Conservation (phyloP, 192 early-diverging fungal genomes). For the Umbelopsis vinacea region DNA sequence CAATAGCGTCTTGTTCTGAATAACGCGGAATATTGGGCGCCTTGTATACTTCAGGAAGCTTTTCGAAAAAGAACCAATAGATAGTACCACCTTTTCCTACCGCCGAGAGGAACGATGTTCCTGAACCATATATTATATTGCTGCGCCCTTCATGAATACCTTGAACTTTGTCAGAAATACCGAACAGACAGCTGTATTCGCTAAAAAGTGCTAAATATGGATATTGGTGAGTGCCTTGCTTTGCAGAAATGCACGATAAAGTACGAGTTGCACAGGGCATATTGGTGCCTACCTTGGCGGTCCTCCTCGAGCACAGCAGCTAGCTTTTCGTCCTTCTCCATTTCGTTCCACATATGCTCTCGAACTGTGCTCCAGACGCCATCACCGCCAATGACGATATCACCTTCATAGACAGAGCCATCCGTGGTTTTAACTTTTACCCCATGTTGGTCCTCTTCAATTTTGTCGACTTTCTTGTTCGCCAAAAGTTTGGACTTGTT, state of each 20-base stretch:
- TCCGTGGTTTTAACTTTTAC: constrained; percentile 29
- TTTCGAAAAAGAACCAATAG: constrained; percentile 15
- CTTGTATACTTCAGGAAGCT: neutral
- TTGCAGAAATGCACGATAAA: neutral
- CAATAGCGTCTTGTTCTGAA: neutral
- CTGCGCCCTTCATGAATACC: neutral
- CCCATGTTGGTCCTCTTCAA: constrained; percentile 1
- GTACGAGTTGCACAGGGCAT: neutral
- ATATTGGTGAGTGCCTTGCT: too few species aligned
- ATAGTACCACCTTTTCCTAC: neutral
- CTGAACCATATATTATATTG: neutral
- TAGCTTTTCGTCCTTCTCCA: neutral
- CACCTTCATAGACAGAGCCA: constrained; percentile 27
- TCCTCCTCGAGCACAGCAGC: neutral
- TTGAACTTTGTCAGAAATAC: neutral
- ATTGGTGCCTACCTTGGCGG: neutral
- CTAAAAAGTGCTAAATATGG: neutral
- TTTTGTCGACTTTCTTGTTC: neutral
- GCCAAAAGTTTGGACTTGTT: neutral
- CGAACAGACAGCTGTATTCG: constrained; percentile 14
- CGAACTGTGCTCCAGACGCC: constrained; percentile 30
- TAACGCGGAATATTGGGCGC: neutral
- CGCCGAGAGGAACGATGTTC: neutral
- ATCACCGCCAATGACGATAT: constrained; percentile 41
- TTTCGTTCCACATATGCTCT: constrained; percentile 11